Base-by-base conservation (phyloP, 345 rosid genomes). In the Litchi chinensis region DNA sequence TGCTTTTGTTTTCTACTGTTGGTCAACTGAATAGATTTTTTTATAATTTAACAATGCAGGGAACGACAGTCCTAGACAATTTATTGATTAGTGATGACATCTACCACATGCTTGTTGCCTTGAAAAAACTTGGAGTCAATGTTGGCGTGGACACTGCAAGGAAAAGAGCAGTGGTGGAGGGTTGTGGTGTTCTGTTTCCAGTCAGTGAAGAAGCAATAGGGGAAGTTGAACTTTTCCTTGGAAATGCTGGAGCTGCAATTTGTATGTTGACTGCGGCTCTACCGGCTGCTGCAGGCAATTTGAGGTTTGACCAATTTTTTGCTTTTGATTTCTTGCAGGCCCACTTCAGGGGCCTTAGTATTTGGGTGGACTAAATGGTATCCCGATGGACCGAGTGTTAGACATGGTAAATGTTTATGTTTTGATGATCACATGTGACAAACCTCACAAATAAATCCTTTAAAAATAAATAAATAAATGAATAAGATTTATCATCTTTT, bases 181-280 rank as follows among this genome's bases (percentile, higher is more conserved):
- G 99, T 64, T 94, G 91, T 63, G 91, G 92, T 4, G 98, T 98
- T 70, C 82, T 72, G 57, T 96, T 96, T 82, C 97, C 94, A 0
- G 92, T 86, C 54, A 90, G 91, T 13, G 76, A 81, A 73, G 91
- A 82, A 69, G 73, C 90, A 32, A 89, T 85, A 64, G 78, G 81
- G 57, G 93, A 87, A 82, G 78, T 94, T 24, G 88, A 88, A 81
- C 91, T 96, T 83, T 96, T 92, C 91, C 95, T 96, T 3, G 98
- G 99, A 44, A 94, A 96, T 86, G 98, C 97, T 2, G 97, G 98
- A 79, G 94, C 98, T 11, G 97, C 99, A 18, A 94, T 96, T 95
- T 97, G 98, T 24, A 97, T 97, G 40, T 83, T 96, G 83, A 96
- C 98, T 4, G 97, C 97, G 83, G 95, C 97, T 22, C 89, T 96